Conservation (phyloP, 495 filamentous ascomycete genomes). For the Xylaria flabelliformis region DNA sequence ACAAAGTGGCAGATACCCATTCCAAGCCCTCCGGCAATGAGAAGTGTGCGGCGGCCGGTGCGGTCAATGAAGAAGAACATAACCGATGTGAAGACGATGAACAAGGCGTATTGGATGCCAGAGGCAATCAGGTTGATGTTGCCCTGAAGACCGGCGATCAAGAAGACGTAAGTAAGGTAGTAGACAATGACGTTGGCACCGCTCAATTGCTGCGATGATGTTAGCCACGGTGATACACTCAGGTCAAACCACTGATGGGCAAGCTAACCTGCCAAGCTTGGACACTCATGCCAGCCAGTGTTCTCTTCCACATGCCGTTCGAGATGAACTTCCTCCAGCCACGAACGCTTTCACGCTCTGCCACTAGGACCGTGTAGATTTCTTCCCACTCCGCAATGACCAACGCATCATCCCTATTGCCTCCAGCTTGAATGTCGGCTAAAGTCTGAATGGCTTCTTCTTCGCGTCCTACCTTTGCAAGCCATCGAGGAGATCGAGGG, state of each 20-base stretch:
- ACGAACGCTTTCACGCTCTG: conserved; percentile 58
- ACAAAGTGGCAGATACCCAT: conserved; percentile 76
- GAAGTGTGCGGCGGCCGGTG: conserved; percentile 72
- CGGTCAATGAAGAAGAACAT: conserved; percentile 77
- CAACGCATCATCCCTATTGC: conserved; percentile 67
- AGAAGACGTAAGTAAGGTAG: conserved; percentile 75
- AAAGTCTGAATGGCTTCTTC: conserved; percentile 71
- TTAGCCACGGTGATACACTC: conserved; percentile 44
- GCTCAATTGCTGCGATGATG: conserved; percentile 68
- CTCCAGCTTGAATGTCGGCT: conserved; percentile 72
- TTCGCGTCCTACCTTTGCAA: conserved; percentile 70
- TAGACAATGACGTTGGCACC: conserved; percentile 76
- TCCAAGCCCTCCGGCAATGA: conserved; percentile 71
- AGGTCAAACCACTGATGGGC: not conserved
- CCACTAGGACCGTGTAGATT: conserved; percentile 64
- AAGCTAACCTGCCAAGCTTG: conserved; percentile 56
- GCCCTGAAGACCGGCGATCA: conserved; percentile 69
- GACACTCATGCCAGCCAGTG: conserved; percentile 70
- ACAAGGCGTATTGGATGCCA: conserved; percentile 76
- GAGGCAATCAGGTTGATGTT: conserved; percentile 72
- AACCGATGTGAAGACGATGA: conserved; percentile 71
- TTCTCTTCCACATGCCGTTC: conserved; percentile 75
- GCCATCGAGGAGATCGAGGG: conserved; percentile 74
- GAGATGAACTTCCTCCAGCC: conserved; percentile 66
- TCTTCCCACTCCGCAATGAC: conserved; percentile 78